These are phyloP conservation scores for Talaromyces amestolkiae DNA, from an alignment of 2,329 filamentous ascomycete species.

Conservation along the genomic window DNA sequence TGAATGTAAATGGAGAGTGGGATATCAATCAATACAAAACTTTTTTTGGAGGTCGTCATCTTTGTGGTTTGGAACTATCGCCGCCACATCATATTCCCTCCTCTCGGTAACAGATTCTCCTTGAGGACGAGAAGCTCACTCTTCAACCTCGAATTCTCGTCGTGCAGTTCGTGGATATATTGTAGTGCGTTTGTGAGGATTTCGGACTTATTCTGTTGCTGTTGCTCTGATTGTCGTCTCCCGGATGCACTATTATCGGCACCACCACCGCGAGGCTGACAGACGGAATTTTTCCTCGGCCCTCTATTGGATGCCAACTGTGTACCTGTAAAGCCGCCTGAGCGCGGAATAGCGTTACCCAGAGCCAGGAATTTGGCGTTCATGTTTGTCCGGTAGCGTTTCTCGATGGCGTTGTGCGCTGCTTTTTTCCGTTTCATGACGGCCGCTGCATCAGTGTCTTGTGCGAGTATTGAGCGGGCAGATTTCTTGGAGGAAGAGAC, in stretches of 20 bases:
- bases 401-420: conserved; percentile 43
- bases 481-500: not conserved
- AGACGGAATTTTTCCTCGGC: conserved; percentile 13
- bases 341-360: conserved; percentile 34
- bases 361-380: conserved; percentile 42
- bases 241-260: not conserved
- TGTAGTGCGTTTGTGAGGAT: conserved; percentile 20
- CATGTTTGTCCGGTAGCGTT: conserved; percentile 44
- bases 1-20: not conserved
- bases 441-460: conserved; percentile 22
- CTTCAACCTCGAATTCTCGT: conserved; percentile 18
- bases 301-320: conserved; percentile 16
- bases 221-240: conserved; percentile 7
- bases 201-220: conserved; percentile 21
- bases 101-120: conserved; percentile 17
- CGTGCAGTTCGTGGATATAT: conserved; percentile 19
- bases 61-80: not conserved
- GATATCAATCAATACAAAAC: not conserved
- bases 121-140: conserved; percentile 19
- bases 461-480: conserved; percentile 1
- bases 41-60: not conserved
- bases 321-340: conserved; percentile 1
- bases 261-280: not conserved
- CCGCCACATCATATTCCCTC: conserved; percentile 19
- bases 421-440: conserved; percentile 35